Percentiles rank a stretch among this genome's conserved stretches.
Evolutionary conservation across 257 asterid species (phyloP).

Genomic region (Solanum lycopersicoides): DNA sequence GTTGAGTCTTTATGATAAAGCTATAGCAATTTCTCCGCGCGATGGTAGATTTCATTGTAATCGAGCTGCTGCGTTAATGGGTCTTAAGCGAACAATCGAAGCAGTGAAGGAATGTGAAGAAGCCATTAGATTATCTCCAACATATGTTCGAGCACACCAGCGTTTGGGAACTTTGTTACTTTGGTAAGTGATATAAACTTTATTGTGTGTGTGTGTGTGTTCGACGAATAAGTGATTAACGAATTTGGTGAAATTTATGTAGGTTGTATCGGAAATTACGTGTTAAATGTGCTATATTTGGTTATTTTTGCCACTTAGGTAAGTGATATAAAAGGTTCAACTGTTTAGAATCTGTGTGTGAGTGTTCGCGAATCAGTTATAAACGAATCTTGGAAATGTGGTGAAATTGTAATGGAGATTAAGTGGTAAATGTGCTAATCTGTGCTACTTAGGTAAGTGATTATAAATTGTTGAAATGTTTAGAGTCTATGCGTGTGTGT

Average conservation of each 20-base stretch:
- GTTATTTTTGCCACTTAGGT: conserved; percentile 47
- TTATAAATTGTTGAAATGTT: conserved; percentile 5
- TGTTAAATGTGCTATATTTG: not conserved
- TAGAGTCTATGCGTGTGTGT: not conserved
- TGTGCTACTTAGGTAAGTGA: conserved; percentile 48
- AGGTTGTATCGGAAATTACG: not conserved
- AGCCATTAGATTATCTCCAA: conserved; percentile 60
- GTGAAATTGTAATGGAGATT: not conserved
- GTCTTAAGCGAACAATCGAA: conserved; percentile 31
- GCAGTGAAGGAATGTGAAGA: conserved; percentile 64
- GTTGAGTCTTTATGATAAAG: conserved; percentile 50
- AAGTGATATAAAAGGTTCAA: conserved; percentile 20
- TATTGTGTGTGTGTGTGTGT: not conserved
- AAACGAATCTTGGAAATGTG: not conserved
- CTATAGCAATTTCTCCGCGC: conserved; percentile 38
- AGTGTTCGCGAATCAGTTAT: not conserved
- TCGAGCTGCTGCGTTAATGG: conserved; percentile 58
- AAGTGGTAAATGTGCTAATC: conserved; percentile 6
- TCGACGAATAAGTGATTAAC: not conserved
- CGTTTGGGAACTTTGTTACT: conserved; percentile 59
- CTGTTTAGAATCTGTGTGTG: not conserved
- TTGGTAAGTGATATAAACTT: conserved; percentile 35
- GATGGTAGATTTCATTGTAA: conserved; percentile 49
- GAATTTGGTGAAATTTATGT: not conserved
- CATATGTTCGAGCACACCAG: conserved; percentile 57